Evolutionary conservation across 2,329 filamentous ascomycete species (phyloP), one percentile per base, ranked within the genome.

Genomic region (Aciculosporium take): DNA sequence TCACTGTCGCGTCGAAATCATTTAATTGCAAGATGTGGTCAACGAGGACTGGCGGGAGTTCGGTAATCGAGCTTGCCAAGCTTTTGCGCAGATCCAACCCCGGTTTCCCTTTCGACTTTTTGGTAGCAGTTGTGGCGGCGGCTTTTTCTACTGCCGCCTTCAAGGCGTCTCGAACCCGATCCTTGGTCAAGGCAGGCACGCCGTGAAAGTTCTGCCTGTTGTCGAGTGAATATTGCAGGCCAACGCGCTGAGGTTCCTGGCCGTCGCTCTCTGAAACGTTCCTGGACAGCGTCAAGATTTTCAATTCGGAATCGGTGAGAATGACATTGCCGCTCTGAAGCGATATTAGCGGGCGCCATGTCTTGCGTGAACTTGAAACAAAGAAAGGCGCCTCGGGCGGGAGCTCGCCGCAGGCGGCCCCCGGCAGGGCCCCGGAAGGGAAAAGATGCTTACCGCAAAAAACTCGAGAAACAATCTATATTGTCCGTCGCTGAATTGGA

Each of bases 381-480:
- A n/a, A n/a, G n/a, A n/a, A n/a, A n/a, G n/a, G n/a, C n/a, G n/a
- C n/a, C n/a, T n/a, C n/a, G n/a, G n/a, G n/a, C n/a, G n/a, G n/a
- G n/a, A n/a, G n/a, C n/a, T n/a, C n/a, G n/a, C n/a, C n/a, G n/a
- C n/a, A n/a, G n/a, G n/a, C n/a, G n/a, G n/a, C n/a, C n/a, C n/a
- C n/a, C n/a, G n/a, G n/a, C n/a, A n/a, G 13, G 7, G 21, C 12
- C 2, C 18, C 13, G 5, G 17, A 21, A 4, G 5, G 13, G 24
- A 8, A 10, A 6, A n/a, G 20, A 17, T 27, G 23, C 21, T 27
- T 52, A 67, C 65, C 1, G 91, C 89, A 57, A 94, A 98, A 65
- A 98, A 98, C 63, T 98, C 91, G 23, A 98, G 67, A 57, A 86
- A 95, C 18, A 98, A 61, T 32, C 81, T 73, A 57, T 93, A 95